Evolutionary conservation across 2,329 filamentous ascomycete species (phyloP), one percentile per base, ranked within the genome.

Genomic region (Fusarium anguioides): DNA sequence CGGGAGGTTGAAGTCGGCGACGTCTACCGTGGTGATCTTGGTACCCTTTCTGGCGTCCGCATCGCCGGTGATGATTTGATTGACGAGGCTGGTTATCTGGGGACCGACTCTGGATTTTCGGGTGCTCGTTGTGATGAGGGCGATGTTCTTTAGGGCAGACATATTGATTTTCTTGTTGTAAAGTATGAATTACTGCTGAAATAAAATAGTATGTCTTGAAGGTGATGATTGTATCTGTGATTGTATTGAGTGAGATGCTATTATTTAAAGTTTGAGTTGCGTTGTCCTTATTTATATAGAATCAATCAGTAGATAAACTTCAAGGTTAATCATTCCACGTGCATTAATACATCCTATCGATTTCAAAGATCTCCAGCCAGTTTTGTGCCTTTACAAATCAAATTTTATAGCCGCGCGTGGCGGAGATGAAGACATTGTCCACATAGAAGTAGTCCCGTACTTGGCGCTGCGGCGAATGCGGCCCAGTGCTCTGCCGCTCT

Each of bases 1-100:
- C 11, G 82, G 82, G 8, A 85, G 80, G 4, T 68, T 71, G 27
- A 69, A 71, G 24, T 71, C 50, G 7, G 62, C 55, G 10, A 71
- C 29, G 4, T 67, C 64, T 5, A 67, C 53, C 2, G 21, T 8
- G 1, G 51, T 51, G 3, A 67, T 64, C 9, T 66, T 33, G 11
- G 31, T 37, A 11, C 48, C 26, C 11, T 29, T 42, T 5, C 31
- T 29, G 2, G 57, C 46, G 4, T 31, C 46, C 18, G 26, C 14
- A 23, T 66, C 42, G 5, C 39, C 60, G 6, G 44, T 35, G 9
- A 66, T 66, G 14, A 67, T 67, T 1, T 59, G 45, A 0, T 66
- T 42, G 9, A 66, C 20, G 3, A 63, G 7, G 1, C 14, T 35
- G 20, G 63, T 47, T 5, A 66, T n/a, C 1, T 39, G 51, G 2